Base-by-base conservation (phyloP, 2,329 filamentous ascomycete genomes). In the Hirsutella thompsonii region DNA sequence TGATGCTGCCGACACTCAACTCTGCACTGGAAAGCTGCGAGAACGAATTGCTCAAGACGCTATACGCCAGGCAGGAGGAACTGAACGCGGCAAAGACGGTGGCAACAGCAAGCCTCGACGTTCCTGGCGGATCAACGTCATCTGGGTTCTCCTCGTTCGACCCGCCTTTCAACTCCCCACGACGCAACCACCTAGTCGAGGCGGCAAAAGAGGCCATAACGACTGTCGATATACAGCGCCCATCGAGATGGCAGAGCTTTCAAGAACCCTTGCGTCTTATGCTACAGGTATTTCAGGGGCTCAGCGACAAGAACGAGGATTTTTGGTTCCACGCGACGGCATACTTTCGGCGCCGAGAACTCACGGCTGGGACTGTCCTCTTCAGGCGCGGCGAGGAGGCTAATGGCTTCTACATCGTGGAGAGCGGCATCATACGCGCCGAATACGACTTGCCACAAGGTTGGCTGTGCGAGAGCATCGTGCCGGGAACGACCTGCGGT, bases 391-490 rank as follows among this genome's bases (percentile, higher is more conserved):
- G 87, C 44, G 82, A 95, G 50, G 54, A 68, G 1, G 81, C 92
- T 0, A 74, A 80, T 23, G 87, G 82, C 3, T 96, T 98, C 62
- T 96, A 94, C 56, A 73, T 98, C 4, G 65, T 98, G 1, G 89
- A 98, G 60, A 75, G 79, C 5, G 92, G 92, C 29, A 88, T 96
- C 50, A 69, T 98, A 26, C 78, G 89, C 14, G 87, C 84, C 3
- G 89, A 95, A 52, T 96, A 98, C 57, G 76, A 90, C 46, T 72
- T 94, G 26, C 88, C 92, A 1, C 92, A 96, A 56, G 92, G 92
- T 1, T 76, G 74, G 51, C 83, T 93, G 50, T 86, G 83, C 46
- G 92, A 98, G 60, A 85, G 86, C 53, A 95, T 96, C 41, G 82
- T 95, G 1, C 85, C 89, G 0, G 92, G 92, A 14, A 92, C 92